Evolutionary conservation across 768 basidiomycete species (phyloP), one percentile per base, ranked within the genome.

Genomic region (Lepiota venenata): DNA sequence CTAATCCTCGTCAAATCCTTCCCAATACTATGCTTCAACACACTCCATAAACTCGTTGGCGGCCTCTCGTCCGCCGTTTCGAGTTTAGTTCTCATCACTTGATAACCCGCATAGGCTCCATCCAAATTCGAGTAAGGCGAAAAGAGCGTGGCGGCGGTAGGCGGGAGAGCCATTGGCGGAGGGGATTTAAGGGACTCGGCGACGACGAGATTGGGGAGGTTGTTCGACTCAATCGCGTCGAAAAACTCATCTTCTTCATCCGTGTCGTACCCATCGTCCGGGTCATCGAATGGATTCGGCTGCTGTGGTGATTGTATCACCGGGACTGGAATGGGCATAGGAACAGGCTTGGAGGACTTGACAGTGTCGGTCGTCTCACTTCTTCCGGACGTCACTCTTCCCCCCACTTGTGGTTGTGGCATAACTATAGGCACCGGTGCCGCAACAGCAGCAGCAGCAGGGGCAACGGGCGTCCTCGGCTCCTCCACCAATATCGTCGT

Each of bases 161-260:
- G 35, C 15, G 50, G 35, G 49, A 25, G 38, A 6, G 35, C 22
- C 27, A 42, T 22, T 32, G 39, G 32, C 15, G 50, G 35, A 49
- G 52, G 16, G 38, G 54, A 47, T 57, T 57, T 52, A 67, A 63
- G 64, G 21, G 80, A 76, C 22, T 85, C 78, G 46, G 83, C 79
- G 15, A 95, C 77, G 22, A 88, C 70, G 14, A 95, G 74, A 62
- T 88, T 91, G 4, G 91, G 89, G 0, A 95, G 71, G 39, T 76
- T 83, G 44, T 88, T 87, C 14, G 84, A 69, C 64, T 98, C 95
- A 63, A 98, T 94, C 27, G 96, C 95, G 66, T 98, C 96, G 65
- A 96, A 98, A 70, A 98, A 98, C 69, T 98, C 94, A 69, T 98
- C 96, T 63, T 94, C 89, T 40, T 91, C 89, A 61, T 90, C 88